phyloP scores from a whole-genome alignment of 768 basidiomycete genomes.

The Russula sp. region DNA sequence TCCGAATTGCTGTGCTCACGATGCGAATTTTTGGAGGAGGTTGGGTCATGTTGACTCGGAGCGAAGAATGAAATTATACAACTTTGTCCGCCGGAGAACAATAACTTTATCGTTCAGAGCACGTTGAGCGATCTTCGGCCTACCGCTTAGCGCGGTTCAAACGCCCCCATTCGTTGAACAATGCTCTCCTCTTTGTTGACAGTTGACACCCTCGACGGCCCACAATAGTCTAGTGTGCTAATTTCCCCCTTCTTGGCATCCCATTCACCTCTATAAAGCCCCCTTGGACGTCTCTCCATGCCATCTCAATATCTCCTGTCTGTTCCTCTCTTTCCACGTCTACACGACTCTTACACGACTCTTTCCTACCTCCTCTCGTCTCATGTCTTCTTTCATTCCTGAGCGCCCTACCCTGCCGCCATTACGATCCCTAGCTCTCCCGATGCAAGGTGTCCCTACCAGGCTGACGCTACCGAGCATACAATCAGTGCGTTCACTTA shows the following conservation, averaged over 20 bases:
- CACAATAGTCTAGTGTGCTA: slow-evolving; percentile 24
- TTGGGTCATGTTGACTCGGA: slow-evolving; percentile 22
- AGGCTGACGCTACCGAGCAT: slow-evolving; percentile 20
- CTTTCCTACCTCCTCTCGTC: not conserved
- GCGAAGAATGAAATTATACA: not conserved
- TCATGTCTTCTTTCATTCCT: slow-evolving; percentile 23
- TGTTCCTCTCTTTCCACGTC: slow-evolving; percentile 10
- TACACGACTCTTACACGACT: not conserved
- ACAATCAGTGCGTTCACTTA: slow-evolving; percentile 5
- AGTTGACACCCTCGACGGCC: too few relatives aligned
- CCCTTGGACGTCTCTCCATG: not conserved
- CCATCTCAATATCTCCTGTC: slow-evolving; percentile 1
- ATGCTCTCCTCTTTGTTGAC: slow-evolving; percentile 22
- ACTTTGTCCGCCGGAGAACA: slow-evolving; percentile 1
- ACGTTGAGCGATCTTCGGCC: slow-evolving; percentile 3
- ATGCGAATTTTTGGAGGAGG: slow-evolving; percentile 24
- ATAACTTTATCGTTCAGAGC: not conserved
- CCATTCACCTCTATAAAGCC: slow-evolving; percentile 23
- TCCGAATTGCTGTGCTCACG: slow-evolving; percentile 16
- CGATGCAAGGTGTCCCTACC: slow-evolving; percentile 20
- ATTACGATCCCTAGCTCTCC: slow-evolving; percentile 27
- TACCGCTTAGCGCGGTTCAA: slow-evolving; percentile 6
- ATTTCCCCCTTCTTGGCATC: not conserved
- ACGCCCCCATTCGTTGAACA: slow-evolving; percentile 19
- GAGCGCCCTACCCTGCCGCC: slow-evolving; percentile 29